phyloP scores from a whole-genome alignment of 31 red algal genomes.

The Odonthalia washingtoniensis region DNA sequence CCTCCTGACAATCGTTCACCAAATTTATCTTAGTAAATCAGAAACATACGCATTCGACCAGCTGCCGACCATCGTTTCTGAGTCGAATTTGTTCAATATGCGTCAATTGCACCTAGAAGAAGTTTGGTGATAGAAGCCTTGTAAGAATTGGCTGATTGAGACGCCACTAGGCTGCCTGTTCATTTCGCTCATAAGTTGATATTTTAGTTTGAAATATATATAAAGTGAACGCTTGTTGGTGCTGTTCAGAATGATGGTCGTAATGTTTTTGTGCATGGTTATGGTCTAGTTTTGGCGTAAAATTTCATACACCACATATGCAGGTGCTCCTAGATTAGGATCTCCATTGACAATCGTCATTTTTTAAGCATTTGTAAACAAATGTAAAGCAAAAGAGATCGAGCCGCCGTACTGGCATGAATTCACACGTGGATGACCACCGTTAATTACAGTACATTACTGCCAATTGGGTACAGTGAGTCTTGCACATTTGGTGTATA shows the following conservation, averaged over 20 bases:
- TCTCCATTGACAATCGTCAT: too few species aligned
- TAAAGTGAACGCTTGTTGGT: slow-evolving; percentile 88
- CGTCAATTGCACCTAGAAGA: slow-evolving; percentile 66
- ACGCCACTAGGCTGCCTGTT: slow-evolving; percentile 12
- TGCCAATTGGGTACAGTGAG: too few species aligned
- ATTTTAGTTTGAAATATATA: slow-evolving; percentile 90
- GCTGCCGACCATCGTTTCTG: slow-evolving; percentile 47
- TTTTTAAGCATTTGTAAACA: too few species aligned
- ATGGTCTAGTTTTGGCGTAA: too few species aligned
- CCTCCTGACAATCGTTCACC: slow-evolving; percentile 49
- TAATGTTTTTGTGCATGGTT: slow-evolving; percentile 99
- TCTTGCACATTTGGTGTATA: too few species aligned
- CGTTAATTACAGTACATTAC: too few species aligned
- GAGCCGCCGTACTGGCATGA: too few species aligned
- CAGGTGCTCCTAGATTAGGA: too few species aligned
- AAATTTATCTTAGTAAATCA: too few species aligned
- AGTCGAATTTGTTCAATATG: slow-evolving; percentile 39
- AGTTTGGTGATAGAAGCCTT: slow-evolving; percentile 65
- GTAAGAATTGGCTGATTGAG: slow-evolving; percentile 60
- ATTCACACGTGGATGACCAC: too few species aligned
- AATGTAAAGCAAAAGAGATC: too few species aligned
- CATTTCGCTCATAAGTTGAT: slow-evolving; percentile 70
- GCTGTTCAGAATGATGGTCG: slow-evolving; percentile 87
- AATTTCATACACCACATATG: too few species aligned
- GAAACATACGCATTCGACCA: slow-evolving; percentile 86